Evolutionary conservation across 305 asterid genomes (phyloP).

Genomic region (Rubia peregrina): DNA sequence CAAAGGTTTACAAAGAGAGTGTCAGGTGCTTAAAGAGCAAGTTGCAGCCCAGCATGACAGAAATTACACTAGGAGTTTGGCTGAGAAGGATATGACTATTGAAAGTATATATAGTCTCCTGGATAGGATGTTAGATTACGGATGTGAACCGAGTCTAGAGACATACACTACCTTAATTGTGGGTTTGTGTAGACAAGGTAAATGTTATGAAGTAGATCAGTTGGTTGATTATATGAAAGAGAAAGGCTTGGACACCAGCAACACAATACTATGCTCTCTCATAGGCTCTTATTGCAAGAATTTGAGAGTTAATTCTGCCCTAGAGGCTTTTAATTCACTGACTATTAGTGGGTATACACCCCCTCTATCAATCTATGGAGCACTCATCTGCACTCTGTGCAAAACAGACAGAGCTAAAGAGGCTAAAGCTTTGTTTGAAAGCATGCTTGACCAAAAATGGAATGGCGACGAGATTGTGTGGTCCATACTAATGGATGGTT

Average conservation of each 20-base stretch:
- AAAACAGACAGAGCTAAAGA: conserved; percentile 38
- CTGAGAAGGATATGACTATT: conserved; percentile 34
- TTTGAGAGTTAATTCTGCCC: conserved; percentile 51
- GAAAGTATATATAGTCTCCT: conserved; percentile 40
- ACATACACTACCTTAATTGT: conserved; percentile 50
- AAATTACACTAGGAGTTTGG: conserved; percentile 22
- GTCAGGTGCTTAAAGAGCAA: conserved; percentile 32
- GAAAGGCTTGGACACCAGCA: conserved; percentile 60
- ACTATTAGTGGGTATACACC: conserved; percentile 37
- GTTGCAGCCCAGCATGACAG: conserved; percentile 32
- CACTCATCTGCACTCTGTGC: conserved; percentile 52
- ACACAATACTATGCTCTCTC: conserved; percentile 58
- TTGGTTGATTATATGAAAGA: conserved; percentile 58
- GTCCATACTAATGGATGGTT: conserved; percentile 80
- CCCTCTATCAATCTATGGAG: conserved; percentile 48
- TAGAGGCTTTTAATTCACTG: conserved; percentile 45
- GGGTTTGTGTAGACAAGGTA: conserved; percentile 59
- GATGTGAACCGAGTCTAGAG: conserved; percentile 54
- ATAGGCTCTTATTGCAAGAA: conserved; percentile 60
- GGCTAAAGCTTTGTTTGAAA: conserved; percentile 55
- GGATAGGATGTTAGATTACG: conserved; percentile 57
- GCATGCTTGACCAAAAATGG: conserved; percentile 63
- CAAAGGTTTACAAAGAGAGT: conserved; percentile 60
- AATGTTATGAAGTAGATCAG: conserved; percentile 59
- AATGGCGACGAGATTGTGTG: conserved; percentile 85